Conservation (phyloP, 768 basidiomycete genomes). For the Bullera alba region DNA sequence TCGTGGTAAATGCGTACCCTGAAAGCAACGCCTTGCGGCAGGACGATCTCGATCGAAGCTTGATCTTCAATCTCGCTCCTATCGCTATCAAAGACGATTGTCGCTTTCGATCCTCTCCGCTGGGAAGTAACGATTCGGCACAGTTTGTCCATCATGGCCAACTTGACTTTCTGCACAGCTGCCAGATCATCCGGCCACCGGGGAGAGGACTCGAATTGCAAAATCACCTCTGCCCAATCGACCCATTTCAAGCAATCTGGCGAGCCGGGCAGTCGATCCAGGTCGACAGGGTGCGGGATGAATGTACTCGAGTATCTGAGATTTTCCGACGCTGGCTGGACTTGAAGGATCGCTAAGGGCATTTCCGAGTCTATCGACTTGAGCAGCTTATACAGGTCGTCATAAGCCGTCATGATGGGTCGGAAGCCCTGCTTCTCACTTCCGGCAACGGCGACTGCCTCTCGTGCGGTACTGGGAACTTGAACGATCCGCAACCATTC, state of each 20-base stretch:
- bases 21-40: constrained; percentile 81
- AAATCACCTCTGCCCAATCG: constrained; percentile 62
- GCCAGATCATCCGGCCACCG: constrained; percentile 91
- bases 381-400: constrained; percentile 64
- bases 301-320: constrained; percentile 77
- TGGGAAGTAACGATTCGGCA: constrained; percentile 59
- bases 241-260: constrained; percentile 58
- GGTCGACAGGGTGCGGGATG: constrained; percentile 65
- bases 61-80: constrained; percentile 61
- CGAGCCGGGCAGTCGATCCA: constrained; percentile 49
- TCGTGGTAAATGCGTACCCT: constrained; percentile 76
- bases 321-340: constrained; percentile 64
- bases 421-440: constrained; percentile 47
- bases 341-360: constrained; percentile 68
- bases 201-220: constrained; percentile 87
- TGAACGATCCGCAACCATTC: constrained; percentile 34
- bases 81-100: constrained; percentile 55
- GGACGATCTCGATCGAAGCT: constrained; percentile 66
- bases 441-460: constrained; percentile 40
- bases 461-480: constrained; percentile 43
- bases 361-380: constrained; percentile 64
- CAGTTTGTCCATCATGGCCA: constrained; percentile 81
- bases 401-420: constrained; percentile 67
- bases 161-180: constrained; percentile 87
- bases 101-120: constrained; percentile 53